Conservation (phyloP, 2,329 filamentous ascomycete species). For the Fusarium nanum region DNA sequence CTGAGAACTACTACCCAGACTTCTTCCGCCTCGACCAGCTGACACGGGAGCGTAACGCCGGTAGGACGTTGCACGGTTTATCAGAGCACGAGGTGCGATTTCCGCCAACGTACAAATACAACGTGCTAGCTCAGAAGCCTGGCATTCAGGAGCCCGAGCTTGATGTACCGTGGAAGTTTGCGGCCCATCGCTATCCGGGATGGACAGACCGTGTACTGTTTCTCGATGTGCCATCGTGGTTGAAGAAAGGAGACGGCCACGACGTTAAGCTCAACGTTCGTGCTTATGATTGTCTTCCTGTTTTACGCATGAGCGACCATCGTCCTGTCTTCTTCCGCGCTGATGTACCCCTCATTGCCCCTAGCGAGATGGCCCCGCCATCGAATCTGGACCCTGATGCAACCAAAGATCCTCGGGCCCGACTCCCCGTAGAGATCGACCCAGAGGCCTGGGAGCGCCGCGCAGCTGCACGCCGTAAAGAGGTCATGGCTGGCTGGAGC, state of each 20-base stretch:
- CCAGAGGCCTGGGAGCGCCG: conserved; percentile 66
- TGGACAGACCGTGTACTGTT: conserved; percentile 96
- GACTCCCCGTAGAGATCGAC: conserved; percentile 64
- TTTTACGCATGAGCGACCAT: conserved; percentile 89
- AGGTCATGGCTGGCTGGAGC: conserved; percentile 64
- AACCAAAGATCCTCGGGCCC: conserved; percentile 56
- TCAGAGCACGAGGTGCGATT: conserved; percentile 80
- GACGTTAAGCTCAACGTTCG: conserved; percentile 60
- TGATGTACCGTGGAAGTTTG: conserved; percentile 60
- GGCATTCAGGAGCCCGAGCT: conserved; percentile 47
- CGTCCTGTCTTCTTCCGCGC: conserved; percentile 81
- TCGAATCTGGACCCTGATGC: conserved; percentile 35
- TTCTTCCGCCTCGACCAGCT: conserved; percentile 85
- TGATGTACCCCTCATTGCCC: conserved; percentile 69
- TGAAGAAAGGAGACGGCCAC: conserved; percentile 46
- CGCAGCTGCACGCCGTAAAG: conserved; percentile 58
- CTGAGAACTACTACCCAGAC: conserved; percentile 70
- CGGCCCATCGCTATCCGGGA: conserved; percentile 84
- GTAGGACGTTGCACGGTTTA: conserved; percentile 81
- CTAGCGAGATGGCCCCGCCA: conserved; percentile 54
- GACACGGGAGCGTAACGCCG: conserved; percentile 73
- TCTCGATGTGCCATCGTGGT: conserved; percentile 70
- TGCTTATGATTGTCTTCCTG: conserved; percentile 79
- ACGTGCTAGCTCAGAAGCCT: conserved; percentile 53
- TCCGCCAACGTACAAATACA: conserved; percentile 95